Base-by-base conservation (phyloP, 176 grass and related monocot genomes). In the Juncus inflexus region DNA sequence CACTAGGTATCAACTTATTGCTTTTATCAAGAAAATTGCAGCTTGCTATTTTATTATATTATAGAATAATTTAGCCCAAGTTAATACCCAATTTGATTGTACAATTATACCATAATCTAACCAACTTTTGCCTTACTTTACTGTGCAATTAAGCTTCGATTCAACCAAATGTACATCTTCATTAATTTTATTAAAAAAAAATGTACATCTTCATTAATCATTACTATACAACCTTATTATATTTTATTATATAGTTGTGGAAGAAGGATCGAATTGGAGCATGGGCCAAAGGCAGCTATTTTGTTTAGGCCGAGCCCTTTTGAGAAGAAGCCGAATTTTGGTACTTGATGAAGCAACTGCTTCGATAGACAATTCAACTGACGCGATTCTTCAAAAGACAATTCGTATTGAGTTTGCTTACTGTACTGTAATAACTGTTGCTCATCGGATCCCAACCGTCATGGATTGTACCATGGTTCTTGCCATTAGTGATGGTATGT, bases 271-370 rank as follows among this genome's bases (percentile, higher is more conserved):
- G 0, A 97, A 97, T 42, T 97, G 94, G 94, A 97, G 94, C 80
- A 97, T 97, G 94, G 94, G 94, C 9, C 87, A 97, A 83, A 86
- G 92, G 42, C 92, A 97, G 40, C 66, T 97, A 42, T 91, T 97
- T 39, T 97, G 92, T 64, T 80, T 97, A 55, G 92, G 92, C 1
- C 87, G 92, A 28, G 67, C 82, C 50, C 84, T 97, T 67, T 43
- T 91, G 56, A 91, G 85, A 70, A 81, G 72, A 71, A 84, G 85
- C 0, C 79, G 64, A 2, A 84, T 97, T 60, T 66, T 97, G 70
- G 92, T 97, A 47, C 82, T 97, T 0, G 92, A 97, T 36, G 92
- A 91, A 77, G 87, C 92, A 14, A 91, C 92, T 2, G 80, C 85
- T 4, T 97, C 92, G 28, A 84, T 97, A 19, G 92, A 99, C 52